These are phyloP conservation scores for Microbotryum silenes-acaulis DNA, from an alignment of 1,284 basidiomycete genomes.

Conservation along the genomic window DNA sequence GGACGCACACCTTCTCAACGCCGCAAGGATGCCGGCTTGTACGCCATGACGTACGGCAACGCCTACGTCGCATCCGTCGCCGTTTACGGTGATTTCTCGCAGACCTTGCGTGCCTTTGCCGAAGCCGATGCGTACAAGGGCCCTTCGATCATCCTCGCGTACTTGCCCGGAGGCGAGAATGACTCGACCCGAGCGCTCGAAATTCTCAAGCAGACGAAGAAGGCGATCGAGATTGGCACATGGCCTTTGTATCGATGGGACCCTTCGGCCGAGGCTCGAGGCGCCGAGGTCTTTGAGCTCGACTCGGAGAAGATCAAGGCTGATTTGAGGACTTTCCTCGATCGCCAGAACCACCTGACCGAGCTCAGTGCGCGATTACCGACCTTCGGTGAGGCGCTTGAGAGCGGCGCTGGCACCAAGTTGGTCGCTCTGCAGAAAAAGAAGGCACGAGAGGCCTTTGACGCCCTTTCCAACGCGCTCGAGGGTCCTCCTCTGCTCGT, in stretches of 20 bases:
- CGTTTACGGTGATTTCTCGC: constrained; percentile 89
- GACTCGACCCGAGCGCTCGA: constrained; percentile 68
- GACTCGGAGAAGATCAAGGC: constrained; percentile 92
- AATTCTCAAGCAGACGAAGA: constrained; percentile 90
- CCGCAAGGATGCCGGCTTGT: constrained; percentile 78
- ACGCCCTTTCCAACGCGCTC: constrained; percentile 71
- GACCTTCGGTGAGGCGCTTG: constrained; percentile 71
- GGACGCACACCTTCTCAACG: constrained; percentile 49
- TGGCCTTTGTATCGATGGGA: constrained; percentile 99
- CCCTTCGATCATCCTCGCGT: constrained; percentile 86
- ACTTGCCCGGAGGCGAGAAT: constrained; percentile 77
- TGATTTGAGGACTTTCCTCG: constrained; percentile 89
- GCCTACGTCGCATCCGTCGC: constrained; percentile 94
- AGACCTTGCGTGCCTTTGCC: constrained; percentile 82
- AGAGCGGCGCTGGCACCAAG: constrained; percentile 61
- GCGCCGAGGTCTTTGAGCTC: constrained; percentile 72
- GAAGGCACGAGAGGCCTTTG: constrained; percentile 78
- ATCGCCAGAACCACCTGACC: constrained; percentile 90
- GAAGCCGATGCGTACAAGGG: constrained; percentile 88
- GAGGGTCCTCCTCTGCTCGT: constrained; percentile 85
- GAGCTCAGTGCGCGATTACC: constrained; percentile 75
- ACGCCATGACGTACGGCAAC: constrained; percentile 97
- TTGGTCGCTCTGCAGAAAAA: constrained; percentile 75
- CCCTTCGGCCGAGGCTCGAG: constrained; percentile 65
- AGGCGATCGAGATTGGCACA: constrained; percentile 91